Conservation (phyloP, 2,329 filamentous ascomycete species). For the Zarea fungicola region DNA sequence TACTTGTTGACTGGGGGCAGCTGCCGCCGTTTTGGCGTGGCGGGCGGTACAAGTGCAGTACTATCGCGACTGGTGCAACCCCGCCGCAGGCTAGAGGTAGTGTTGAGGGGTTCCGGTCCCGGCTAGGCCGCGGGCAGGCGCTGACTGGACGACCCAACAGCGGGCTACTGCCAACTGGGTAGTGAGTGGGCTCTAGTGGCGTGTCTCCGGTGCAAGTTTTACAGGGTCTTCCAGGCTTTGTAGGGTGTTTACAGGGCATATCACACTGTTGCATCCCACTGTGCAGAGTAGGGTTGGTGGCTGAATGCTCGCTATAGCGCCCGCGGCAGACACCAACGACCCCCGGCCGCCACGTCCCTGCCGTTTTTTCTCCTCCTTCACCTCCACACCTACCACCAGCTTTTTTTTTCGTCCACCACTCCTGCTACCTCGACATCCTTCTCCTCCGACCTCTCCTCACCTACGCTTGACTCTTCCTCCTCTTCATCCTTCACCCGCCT, state of each 20-base stretch:
- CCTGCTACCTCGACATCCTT: no score
- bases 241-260: no score
- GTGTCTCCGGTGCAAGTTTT: no score
- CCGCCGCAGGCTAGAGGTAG: neutral
- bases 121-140: neutral
- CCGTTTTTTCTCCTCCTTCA: constrained; percentile 38
- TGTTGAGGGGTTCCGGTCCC: neutral
- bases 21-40: neutral
- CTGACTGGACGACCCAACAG: no score
- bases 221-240: no score
- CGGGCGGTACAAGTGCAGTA: neutral
- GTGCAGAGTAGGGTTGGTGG: no score
- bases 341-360: constrained; percentile 1
- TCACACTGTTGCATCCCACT: no score
- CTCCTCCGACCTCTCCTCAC: constrained; percentile 18
- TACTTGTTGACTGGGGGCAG: neutral
- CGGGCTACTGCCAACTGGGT: no score
- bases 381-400: constrained; percentile 16
- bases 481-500: constrained; percentile 20
- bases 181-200: neutral
- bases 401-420: constrained; percentile 20
- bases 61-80: neutral
- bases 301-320: no score
- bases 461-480: constrained; percentile 21
- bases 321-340: no score